Base-by-base conservation (phyloP, 169 alveolate genomes). In the Eimeria sp. region DNA sequence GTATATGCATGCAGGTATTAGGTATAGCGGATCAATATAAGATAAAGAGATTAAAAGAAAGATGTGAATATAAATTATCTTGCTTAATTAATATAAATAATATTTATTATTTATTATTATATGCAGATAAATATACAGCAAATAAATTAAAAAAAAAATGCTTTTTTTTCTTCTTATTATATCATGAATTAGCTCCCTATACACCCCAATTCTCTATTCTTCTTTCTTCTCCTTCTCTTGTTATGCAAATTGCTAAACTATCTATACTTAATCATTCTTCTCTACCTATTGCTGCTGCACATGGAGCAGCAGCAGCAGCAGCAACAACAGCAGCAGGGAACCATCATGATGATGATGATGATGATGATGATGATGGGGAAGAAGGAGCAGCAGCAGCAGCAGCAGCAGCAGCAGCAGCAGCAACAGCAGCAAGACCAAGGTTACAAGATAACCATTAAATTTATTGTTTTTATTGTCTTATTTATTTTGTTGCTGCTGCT, bases 11-110 rank as follows among this genome's bases (percentile, higher is more conserved):
- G 61, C 67, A 87, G 94, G 94, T 87, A 57, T 27, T 87, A 80
- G 83, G 83, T 40, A 47, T 87, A 43, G 94, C 94, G 4, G 94
- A 87, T 43, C 94, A 87, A 47, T 87, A 87, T 83, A 63, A 51
- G 40, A 80, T 87, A 49, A 18, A 2, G 2, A 87, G 47, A 58
- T 67, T 87, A 61, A 87, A 87, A 82, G 22, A 11, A 27, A 61
- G 27, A 80, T 57, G 94, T 80, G 94, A 87, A 70, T 43, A 45
- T 43, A 34, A 61, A 10, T 49, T 87, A 20, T n/a, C n/a, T 34
- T 34, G 63, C 49, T 49, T 45, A 43, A 10, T 25, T 20, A 63
- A 58, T 47, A 16, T 61, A 16, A 40, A n/a, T 47, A 34, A 61
- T 9, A 82, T 87, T 34, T 87, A 82, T 43, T 25, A 40, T 47